Percentiles rank a stretch among this genome's conserved stretches.
These are phyloP conservation scores for Cordyceps cicadae DNA, from an alignment of 2,329 filamentous ascomycete genomes.

Conservation along the genomic window DNA sequence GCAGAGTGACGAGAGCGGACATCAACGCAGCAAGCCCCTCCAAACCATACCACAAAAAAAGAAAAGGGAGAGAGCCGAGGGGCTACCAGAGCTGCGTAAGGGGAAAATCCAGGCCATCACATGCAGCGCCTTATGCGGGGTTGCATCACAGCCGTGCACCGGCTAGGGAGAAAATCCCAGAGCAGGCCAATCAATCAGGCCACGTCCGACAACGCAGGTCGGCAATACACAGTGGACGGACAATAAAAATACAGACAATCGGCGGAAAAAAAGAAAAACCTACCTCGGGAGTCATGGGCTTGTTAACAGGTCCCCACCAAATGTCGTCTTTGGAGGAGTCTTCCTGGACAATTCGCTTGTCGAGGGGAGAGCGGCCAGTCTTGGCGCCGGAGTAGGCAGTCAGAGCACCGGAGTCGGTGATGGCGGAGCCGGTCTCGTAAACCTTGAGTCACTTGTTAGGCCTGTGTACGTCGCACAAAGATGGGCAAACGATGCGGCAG, in stretches of 20 bases:
- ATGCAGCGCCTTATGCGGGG: conserved; percentile 8
- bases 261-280: conserved; percentile 21
- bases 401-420: conserved; percentile 89
- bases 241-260: conserved; percentile 11
- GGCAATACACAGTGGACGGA: background rate
- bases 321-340: conserved; percentile 79
- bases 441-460: conserved; percentile 23
- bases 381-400: conserved; percentile 98
- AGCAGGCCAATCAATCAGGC: background rate
- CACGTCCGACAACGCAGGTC: background rate
- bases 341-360: conserved; percentile 97
- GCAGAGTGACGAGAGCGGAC: conserved; percentile 6
- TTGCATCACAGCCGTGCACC: conserved; percentile 9
- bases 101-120: conserved; percentile 3
- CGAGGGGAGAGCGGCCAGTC: conserved; percentile 90
- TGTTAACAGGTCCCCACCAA: conserved; percentile 99
- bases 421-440: conserved; percentile 95
- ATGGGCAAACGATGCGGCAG: conserved; percentile 23
- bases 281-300: conserved; percentile 96
- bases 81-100: background rate
- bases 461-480: background rate
- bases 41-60: background rate
- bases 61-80: conserved; percentile 1
- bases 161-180: background rate
- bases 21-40: background rate